phyloP scores from a whole-genome alignment of 2,329 filamentous ascomycete species.

The Chalara sp. region DNA sequence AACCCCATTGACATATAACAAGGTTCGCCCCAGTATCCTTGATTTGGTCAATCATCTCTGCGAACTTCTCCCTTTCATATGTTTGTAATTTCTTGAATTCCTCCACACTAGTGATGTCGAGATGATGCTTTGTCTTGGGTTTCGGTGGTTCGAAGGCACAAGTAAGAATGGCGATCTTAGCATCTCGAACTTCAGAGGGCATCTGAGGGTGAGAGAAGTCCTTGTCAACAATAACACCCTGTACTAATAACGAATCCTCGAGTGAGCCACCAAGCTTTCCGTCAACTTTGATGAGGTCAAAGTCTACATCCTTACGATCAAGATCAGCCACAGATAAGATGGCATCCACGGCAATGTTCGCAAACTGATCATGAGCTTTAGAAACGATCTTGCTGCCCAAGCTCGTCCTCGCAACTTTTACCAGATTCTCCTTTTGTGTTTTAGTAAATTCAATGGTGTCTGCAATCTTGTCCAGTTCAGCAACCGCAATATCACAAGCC shows the following conservation, averaged over 20 bases:
- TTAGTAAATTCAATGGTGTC: constrained; percentile 83
- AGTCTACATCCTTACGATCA: constrained; percentile 94
- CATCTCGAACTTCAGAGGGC: constrained; percentile 90
- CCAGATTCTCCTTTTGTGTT: constrained; percentile 74
- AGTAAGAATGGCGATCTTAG: constrained; percentile 94
- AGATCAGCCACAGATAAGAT: constrained; percentile 94
- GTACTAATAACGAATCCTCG: constrained; percentile 89
- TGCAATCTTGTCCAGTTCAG: constrained; percentile 86
- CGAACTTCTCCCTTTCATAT: constrained; percentile 94
- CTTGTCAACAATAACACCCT: constrained; percentile 98
- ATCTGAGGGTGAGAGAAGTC: constrained; percentile 99
- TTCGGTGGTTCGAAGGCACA: constrained; percentile 98
- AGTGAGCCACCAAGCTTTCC: constrained; percentile 93
- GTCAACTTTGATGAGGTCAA: constrained; percentile 98
- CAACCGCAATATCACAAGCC: constrained; percentile 92
- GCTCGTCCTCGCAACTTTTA: constrained; percentile 93
- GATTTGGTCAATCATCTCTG: constrained; percentile 98
- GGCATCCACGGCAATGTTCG: constrained; percentile 93
- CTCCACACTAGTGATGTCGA: constrained; percentile 93
- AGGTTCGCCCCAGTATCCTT: constrained; percentile 96
- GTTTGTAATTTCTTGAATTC: constrained; percentile 97
- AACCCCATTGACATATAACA: constrained; percentile 98
- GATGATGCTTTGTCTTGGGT: constrained; percentile 99
- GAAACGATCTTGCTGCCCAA: constrained; percentile 98
- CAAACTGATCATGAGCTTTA: constrained; percentile 97